Evolutionary conservation across 331 rosid genomes (phyloP).

Genomic region (Erythrophleum ivorense): DNA sequence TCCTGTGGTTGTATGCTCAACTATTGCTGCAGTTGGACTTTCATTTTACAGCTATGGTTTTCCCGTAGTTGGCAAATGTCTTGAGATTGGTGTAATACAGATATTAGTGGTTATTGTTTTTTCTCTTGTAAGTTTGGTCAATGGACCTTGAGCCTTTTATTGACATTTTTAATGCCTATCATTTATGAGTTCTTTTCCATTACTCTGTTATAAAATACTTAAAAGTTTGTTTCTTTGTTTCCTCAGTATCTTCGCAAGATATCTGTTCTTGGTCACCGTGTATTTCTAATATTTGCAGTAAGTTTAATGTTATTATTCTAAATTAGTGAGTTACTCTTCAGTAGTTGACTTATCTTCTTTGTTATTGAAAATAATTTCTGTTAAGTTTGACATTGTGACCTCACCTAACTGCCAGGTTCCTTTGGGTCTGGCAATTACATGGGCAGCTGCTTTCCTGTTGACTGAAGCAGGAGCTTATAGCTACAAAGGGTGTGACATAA

Average conservation of each 20-base stretch:
- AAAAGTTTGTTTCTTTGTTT: conserved; percentile 30
- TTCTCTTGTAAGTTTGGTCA: conserved; percentile 85
- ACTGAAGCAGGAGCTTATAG: conserved; percentile 86
- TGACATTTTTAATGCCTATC: not conserved
- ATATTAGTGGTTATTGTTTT: conserved; percentile 82
- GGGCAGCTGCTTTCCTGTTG: conserved; percentile 92
- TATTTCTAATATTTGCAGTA: conserved; percentile 93
- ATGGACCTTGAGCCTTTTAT: not conserved
- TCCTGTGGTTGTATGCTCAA: conserved; percentile 96
- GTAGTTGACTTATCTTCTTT: conserved; percentile 10
- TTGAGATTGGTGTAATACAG: conserved; percentile 96
- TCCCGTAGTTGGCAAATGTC: conserved; percentile 88
- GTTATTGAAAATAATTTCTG: conserved; percentile 31
- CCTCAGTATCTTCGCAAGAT: conserved; percentile 93
- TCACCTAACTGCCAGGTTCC: conserved; percentile 76
- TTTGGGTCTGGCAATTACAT: conserved; percentile 90
- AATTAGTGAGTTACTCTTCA: conserved; percentile 2
- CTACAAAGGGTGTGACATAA: conserved; percentile 90
- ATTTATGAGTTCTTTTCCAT: not conserved
- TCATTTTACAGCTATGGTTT: conserved; percentile 94
- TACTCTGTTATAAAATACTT: conserved; percentile 27
- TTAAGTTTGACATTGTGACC: conserved; percentile 36
- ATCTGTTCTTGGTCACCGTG: conserved; percentile 92
- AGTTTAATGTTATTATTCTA: conserved; percentile 39
- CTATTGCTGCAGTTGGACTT: conserved; percentile 99